Evolutionary conservation across 225 moss, liverwort and hornwort genomes (phyloP).

Genomic region (Asterella californica): DNA sequence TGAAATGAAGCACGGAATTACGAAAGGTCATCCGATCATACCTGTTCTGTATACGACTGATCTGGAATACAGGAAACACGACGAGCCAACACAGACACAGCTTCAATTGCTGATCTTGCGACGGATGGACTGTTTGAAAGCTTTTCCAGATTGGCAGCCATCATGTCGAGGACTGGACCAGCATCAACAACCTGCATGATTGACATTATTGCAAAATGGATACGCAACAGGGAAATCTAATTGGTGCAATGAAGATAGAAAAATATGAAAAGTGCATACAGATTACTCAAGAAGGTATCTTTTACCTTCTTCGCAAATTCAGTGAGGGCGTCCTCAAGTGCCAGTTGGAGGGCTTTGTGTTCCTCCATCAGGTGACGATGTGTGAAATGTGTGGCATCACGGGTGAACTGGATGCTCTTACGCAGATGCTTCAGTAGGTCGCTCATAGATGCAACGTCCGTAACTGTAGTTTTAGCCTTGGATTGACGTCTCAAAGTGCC

Average conservation of each 20-base stretch:
- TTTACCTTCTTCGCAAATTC: constrained; percentile 78
- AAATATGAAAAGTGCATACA: too few relatives aligned
- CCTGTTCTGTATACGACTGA: constrained; percentile 74
- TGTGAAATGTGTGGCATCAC: constrained; percentile 43
- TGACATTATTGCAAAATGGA: background rate
- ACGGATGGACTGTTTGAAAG: constrained; percentile 50
- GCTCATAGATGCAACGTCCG: constrained; percentile 87
- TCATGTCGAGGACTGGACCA: constrained; percentile 88
- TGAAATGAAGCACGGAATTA: background rate
- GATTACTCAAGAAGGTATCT: background rate
- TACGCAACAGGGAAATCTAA: too few relatives aligned
- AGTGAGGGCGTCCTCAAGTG: constrained; percentile 77
- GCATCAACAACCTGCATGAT: constrained; percentile 69
- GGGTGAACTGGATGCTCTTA: constrained; percentile 57
- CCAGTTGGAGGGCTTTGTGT: constrained; percentile 59
- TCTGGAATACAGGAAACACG: constrained; percentile 66
- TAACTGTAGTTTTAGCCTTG: constrained; percentile 65
- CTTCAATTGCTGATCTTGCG: constrained; percentile 78
- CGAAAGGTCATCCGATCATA: constrained; percentile 17
- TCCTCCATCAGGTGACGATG: constrained; percentile 42
- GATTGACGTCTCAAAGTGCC: constrained; percentile 75
- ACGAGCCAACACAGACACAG: constrained; percentile 75
- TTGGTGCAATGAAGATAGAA: background rate
- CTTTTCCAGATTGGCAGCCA: constrained; percentile 85
- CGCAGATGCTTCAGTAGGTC: constrained; percentile 81